Conservation (phyloP, 2,329 filamentous ascomycete genomes). For the Ophiocordyceps camponoti-rufipedis region DNA sequence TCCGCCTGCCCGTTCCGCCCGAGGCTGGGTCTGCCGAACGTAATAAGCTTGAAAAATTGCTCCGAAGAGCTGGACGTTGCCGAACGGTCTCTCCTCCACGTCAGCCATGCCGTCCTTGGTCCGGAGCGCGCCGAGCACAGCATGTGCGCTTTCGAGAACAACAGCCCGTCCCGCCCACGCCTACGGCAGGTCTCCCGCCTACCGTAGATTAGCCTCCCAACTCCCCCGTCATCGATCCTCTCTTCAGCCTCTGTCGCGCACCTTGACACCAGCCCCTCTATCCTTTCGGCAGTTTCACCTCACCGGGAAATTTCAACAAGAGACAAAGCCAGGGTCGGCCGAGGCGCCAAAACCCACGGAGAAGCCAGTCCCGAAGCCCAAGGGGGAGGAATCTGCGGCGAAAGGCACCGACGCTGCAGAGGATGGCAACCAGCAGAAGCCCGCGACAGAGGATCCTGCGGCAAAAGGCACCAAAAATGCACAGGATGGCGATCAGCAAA, state of each 20-base stretch:
- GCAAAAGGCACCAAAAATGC: constrained; percentile 22
- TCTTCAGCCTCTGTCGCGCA: neutral
- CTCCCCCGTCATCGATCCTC: constrained; percentile 7
- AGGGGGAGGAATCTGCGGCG: constrained; percentile 17
- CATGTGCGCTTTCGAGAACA: constrained; percentile 22
- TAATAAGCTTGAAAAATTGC: neutral
- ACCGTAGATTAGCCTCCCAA: constrained; percentile 25
- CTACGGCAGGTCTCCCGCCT: constrained; percentile 26
- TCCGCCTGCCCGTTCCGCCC: constrained; percentile 12
- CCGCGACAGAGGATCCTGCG: constrained; percentile 26
- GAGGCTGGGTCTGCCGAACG: constrained; percentile 7
- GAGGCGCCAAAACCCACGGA: constrained; percentile 6
- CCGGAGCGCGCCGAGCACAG: constrained; percentile 22
- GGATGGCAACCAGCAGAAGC: constrained; percentile 27
- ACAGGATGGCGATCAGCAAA: constrained; percentile 24
- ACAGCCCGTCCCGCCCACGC: constrained; percentile 17
- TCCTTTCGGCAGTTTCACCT: constrained; percentile 9
- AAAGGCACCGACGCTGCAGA: constrained; percentile 22
- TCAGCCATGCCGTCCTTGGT: constrained; percentile 27
- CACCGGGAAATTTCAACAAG: constrained; percentile 13
- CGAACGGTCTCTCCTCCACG: constrained; percentile 9
- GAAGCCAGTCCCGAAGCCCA: neutral
- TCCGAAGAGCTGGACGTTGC: constrained; percentile 1
- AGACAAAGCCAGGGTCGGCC: neutral
- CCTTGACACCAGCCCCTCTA: neutral